Percentiles rank a stretch among this genome's conserved stretches.
phyloP scores from a whole-genome alignment of 257 asterid species.

The Paulownia fortunei region DNA sequence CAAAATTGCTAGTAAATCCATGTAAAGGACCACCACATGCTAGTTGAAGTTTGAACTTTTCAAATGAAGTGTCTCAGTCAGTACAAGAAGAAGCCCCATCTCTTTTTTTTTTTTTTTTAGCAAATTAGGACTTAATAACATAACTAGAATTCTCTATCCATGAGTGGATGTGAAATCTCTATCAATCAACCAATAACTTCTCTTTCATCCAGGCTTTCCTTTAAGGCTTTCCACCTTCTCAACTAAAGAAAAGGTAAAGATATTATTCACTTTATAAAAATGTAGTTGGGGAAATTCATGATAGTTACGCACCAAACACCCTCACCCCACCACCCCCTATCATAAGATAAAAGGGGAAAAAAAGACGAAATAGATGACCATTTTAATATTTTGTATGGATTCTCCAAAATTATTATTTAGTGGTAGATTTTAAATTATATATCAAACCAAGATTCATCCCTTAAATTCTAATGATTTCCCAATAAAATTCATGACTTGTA shows the following conservation, averaged over 20 bases:
- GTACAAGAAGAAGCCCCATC: neutral
- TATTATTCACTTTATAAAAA: constrained; percentile 26
- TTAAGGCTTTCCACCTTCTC: constrained; percentile 35
- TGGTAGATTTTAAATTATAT: neutral
- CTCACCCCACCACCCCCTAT: constrained; percentile 17
- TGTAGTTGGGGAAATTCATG: constrained; percentile 31
- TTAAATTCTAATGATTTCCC: neutral
- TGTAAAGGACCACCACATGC: constrained; percentile 5
- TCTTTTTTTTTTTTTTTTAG: neutral
- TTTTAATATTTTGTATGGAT: neutral
- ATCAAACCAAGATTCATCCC: no score
- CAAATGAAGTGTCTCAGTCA: neutral
- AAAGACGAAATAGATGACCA: neutral
- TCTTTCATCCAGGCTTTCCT: constrained; percentile 22
- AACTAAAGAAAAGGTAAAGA: constrained; percentile 10
- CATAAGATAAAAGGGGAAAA: neutral
- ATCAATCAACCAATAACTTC: constrained; percentile 28
- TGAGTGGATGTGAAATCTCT: constrained; percentile 30
- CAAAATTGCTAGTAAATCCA: neutral
- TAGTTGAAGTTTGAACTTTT: neutral
- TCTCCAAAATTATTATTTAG: neutral
- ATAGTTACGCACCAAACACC: neutral
- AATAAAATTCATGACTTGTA: neutral
- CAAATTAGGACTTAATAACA: neutral
- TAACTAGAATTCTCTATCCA: neutral